These are phyloP conservation scores for Gypsophila paniculata DNA, from an alignment of 179 eudicot species.

Conservation along the genomic window DNA sequence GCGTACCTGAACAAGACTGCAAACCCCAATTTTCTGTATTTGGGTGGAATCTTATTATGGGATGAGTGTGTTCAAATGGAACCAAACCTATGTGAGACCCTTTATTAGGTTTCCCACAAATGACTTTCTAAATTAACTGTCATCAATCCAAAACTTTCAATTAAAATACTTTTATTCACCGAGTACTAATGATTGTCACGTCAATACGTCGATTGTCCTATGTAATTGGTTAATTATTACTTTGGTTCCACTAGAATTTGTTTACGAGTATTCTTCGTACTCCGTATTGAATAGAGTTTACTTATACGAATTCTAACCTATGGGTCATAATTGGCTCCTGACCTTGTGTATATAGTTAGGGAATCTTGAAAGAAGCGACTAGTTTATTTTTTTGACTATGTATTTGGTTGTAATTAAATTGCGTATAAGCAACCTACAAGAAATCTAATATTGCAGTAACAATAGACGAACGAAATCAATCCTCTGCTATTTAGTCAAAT, in stretches of 20 bases:
- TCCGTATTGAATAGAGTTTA: neutral
- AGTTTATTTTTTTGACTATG: neutral
- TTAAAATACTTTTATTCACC: too few species aligned
- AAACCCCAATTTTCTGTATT: too few species aligned
- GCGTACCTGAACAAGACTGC: too few species aligned
- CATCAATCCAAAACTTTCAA: too few species aligned
- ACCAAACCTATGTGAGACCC: too few species aligned
- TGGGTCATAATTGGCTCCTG: neutral
- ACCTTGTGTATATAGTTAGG: neutral
- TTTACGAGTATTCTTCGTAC: neutral
- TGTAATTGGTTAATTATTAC: constrained; percentile 9
- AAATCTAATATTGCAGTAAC: neutral
- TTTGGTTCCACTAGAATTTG: neutral
- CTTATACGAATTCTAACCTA: neutral
- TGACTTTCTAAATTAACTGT: too few species aligned
- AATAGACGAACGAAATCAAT: neutral
- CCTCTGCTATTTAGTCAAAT: too few species aligned
- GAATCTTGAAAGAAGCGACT: neutral
- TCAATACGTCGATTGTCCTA: constrained; percentile 17
- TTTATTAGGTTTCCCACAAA: too few species aligned
- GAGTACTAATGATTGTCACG: constrained; percentile 22
- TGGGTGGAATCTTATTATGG: too few species aligned
- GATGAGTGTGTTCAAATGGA: too few species aligned
- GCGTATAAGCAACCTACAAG: constrained; percentile 15
- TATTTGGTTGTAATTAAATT: neutral